Evolutionary conservation across 202 grass and related monocot genomes (phyloP).

Genomic region (Cymbopogon flexuosus): DNA sequence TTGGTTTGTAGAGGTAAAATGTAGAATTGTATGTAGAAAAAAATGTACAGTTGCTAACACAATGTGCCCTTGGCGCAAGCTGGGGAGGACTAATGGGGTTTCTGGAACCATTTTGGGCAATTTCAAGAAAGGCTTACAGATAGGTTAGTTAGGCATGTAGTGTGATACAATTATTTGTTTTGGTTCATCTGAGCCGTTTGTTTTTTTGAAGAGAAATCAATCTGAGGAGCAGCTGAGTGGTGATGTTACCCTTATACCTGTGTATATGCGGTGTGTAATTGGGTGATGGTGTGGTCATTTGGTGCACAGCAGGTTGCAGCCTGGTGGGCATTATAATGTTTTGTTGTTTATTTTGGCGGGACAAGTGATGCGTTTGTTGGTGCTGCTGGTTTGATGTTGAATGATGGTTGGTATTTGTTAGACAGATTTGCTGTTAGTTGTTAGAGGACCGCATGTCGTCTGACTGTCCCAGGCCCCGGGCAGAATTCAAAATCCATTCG

Average conservation of each 20-base stretch:
- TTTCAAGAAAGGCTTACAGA: neutral
- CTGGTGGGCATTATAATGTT: neutral
- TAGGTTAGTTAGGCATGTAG: neutral
- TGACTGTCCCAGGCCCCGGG: neutral
- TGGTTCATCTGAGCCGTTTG: neutral
- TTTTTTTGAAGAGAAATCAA: neutral
- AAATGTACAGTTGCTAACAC: slow-evolving; percentile 33
- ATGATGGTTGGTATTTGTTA: neutral
- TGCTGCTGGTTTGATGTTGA: neutral
- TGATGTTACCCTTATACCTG: neutral
- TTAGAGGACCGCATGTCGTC: neutral
- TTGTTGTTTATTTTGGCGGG: neutral
- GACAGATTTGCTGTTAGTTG: neutral
- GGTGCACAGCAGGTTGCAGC: neutral
- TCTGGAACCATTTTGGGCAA: neutral
- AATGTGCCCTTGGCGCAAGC: slow-evolving; percentile 35
- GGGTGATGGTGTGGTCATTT: neutral
- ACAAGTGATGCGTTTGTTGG: neutral
- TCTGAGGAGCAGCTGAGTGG: neutral
- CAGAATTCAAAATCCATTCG: neutral
- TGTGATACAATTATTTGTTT: neutral
- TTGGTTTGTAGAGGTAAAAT: slow-evolving; percentile 38
- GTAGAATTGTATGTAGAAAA: slow-evolving; percentile 35
- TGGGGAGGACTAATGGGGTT: slow-evolving; percentile 28
- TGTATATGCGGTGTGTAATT: neutral